These are phyloP conservation scores for Suillus ampliporus DNA, from an alignment of 768 basidiomycete genomes.

Conservation along the genomic window DNA sequence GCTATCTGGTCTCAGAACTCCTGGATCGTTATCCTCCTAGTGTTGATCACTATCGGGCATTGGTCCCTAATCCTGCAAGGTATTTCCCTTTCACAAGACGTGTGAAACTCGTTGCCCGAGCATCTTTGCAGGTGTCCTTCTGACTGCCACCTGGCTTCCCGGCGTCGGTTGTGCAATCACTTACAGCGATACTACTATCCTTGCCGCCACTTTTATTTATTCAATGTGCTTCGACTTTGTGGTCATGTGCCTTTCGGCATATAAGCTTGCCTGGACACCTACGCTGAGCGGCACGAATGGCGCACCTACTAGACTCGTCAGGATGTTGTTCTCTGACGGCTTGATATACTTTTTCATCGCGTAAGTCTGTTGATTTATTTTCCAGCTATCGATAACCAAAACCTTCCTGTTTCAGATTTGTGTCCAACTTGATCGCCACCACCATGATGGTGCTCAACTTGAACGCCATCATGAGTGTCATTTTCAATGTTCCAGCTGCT, in stretches of 20 bases:
- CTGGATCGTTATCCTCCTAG: conserved; percentile 54
- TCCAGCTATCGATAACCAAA: background rate
- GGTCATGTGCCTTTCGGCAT: conserved; percentile 63
- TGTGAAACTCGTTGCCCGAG: background rate
- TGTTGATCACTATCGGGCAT: conserved; percentile 67
- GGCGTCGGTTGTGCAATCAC: conserved; percentile 58
- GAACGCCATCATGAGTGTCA: conserved; percentile 69
- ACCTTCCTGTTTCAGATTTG: conserved; percentile 34
- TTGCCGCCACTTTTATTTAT: conserved; percentile 76
- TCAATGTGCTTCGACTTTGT: conserved; percentile 76
- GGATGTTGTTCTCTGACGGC: conserved; percentile 73
- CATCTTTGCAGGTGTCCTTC: conserved; percentile 52
- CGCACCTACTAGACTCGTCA: conserved; percentile 53
- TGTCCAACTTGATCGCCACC: conserved; percentile 48
- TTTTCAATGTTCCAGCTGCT: conserved; percentile 71
- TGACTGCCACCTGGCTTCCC: conserved; percentile 61
- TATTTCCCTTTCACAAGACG: conserved; percentile 16
- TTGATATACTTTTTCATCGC: conserved; percentile 79
- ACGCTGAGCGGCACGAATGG: conserved; percentile 24
- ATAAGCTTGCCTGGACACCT: conserved; percentile 52
- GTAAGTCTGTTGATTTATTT: conserved; percentile 48
- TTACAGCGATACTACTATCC: conserved; percentile 62
- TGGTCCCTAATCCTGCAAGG: conserved; percentile 77
- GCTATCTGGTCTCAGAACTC: conserved; percentile 69
- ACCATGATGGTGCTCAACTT: conserved; percentile 70